Percentiles rank a stretch among this genome's conserved stretches.
These are phyloP conservation scores for Aspergillus thermomutatus DNA, from an alignment of 2,329 filamentous ascomycete genomes.

Conservation along the genomic window DNA sequence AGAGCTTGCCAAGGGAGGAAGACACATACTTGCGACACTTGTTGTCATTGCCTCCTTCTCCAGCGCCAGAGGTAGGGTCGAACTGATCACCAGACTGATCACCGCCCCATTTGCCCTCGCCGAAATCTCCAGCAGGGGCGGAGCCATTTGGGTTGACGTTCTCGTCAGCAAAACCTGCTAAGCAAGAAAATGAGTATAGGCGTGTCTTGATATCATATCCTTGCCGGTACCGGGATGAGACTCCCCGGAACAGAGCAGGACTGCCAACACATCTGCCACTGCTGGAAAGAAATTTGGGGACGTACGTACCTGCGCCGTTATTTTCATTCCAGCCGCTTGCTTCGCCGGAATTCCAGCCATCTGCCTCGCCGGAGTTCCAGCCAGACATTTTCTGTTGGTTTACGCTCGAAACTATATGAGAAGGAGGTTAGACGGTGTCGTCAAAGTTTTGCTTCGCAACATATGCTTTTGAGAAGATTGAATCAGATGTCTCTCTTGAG, in stretches of 20 bases:
- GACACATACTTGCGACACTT: slow-evolving; percentile 36
- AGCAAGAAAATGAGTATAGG: background rate
- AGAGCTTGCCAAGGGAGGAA: background rate
- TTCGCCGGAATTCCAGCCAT: slow-evolving; percentile 1
- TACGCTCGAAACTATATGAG: background rate
- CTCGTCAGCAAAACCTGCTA: slow-evolving; percentile 12
- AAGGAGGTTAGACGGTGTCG: background rate
- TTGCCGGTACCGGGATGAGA: background rate
- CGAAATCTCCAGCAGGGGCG: background rate
- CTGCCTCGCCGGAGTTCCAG: slow-evolving; percentile 3
- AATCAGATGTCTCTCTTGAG: background rate
- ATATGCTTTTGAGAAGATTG: background rate
- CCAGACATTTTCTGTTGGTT: slow-evolving; percentile 1
- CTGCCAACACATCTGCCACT: background rate
- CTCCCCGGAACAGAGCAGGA: background rate
- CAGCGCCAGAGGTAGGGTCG: slow-evolving; percentile 2
- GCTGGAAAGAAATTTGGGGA: background rate
- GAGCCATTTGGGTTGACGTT: slow-evolving; percentile 11
- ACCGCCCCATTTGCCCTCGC: background rate
- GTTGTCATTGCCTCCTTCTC: slow-evolving; percentile 16
- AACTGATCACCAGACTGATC: slow-evolving; percentile 3
- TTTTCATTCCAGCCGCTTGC: background rate
- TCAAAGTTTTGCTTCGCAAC: background rate
- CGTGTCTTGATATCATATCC: background rate
- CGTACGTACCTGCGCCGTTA: slow-evolving; percentile 1